These are phyloP conservation scores for Fusarium nodosum DNA, from an alignment of 2,329 filamentous ascomycete genomes.

Conservation along the genomic window DNA sequence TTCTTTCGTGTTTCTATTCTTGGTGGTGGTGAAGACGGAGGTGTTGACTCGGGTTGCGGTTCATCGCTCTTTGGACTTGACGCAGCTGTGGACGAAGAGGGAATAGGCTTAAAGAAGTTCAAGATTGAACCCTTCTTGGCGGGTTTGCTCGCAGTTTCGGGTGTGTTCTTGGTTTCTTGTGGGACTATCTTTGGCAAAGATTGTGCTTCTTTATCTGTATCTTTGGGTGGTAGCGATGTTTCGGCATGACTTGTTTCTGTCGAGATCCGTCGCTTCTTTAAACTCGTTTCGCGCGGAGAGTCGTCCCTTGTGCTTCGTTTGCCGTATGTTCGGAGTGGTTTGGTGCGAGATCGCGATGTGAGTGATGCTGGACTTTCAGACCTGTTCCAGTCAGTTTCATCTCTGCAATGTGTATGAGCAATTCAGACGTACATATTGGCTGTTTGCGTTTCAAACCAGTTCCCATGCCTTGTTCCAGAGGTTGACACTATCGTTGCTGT, in stretches of 20 bases:
- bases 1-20: conserved; percentile 35
- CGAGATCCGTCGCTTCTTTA: conserved; percentile 48
- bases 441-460: background rate
- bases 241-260: background rate
- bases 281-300: conserved; percentile 22
- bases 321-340: conserved; percentile 58
- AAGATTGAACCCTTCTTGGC: conserved; percentile 56
- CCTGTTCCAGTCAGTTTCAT: conserved; percentile 44
- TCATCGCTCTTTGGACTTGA: conserved; percentile 38
- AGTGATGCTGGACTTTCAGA: conserved; percentile 50
- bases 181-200: background rate
- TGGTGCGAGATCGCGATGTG: conserved; percentile 50
- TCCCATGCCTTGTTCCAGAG: conserved; percentile 23
- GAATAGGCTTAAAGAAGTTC: conserved; percentile 58
- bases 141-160: background rate
- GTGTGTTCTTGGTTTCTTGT: background rate
- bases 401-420: rapidly evolving
- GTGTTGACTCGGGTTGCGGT: conserved; percentile 36
- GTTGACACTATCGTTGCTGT: background rate
- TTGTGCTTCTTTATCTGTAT: background rate
- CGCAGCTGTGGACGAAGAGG: conserved; percentile 11
- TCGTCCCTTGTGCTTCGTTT: conserved; percentile 53
- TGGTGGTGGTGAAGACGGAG: conserved; percentile 41
- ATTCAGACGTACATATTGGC: conserved; percentile 9
- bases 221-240: background rate